These are phyloP conservation scores for Letharia lupina DNA, from an alignment of 495 filamentous ascomycete genomes.

Conservation along the genomic window DNA sequence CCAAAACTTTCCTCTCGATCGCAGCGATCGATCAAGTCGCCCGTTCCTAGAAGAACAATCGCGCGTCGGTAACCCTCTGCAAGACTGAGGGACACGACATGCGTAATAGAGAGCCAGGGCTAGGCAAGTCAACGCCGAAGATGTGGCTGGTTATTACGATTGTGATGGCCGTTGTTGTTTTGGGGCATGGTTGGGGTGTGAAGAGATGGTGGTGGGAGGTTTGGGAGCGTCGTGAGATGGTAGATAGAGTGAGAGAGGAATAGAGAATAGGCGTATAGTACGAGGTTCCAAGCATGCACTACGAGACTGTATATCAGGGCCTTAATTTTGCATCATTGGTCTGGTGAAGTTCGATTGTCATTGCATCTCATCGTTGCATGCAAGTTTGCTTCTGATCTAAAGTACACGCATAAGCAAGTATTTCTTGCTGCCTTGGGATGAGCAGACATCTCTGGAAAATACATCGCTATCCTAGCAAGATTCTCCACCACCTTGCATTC, in stretches of 20 bases:
- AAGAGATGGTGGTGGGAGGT: background rate
- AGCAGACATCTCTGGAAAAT: background rate
- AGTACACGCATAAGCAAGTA: background rate
- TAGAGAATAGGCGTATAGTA: background rate
- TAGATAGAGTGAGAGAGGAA: background rate
- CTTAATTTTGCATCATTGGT: background rate
- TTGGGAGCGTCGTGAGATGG: background rate
- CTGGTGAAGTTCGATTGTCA: background rate
- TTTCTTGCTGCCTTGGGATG: background rate
- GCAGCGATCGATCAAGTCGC: background rate
- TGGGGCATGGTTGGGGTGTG: background rate
- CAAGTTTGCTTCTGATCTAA: background rate
- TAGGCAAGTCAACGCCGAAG: background rate
- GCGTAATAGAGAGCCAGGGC: background rate
- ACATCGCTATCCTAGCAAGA: background rate
- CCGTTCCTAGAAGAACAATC: background rate
- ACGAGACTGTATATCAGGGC: background rate
- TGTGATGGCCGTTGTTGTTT: background rate
- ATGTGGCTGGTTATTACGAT: too few species aligned
- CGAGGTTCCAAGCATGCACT: background rate
- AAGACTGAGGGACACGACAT: background rate
- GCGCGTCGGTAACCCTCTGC: background rate
- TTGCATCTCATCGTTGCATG: background rate
- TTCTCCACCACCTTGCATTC: background rate
- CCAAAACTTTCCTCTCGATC: background rate